Conservation (phyloP, 1,284 basidiomycete genomes). For the Cutaneotrichosporon mucoides region DNA sequence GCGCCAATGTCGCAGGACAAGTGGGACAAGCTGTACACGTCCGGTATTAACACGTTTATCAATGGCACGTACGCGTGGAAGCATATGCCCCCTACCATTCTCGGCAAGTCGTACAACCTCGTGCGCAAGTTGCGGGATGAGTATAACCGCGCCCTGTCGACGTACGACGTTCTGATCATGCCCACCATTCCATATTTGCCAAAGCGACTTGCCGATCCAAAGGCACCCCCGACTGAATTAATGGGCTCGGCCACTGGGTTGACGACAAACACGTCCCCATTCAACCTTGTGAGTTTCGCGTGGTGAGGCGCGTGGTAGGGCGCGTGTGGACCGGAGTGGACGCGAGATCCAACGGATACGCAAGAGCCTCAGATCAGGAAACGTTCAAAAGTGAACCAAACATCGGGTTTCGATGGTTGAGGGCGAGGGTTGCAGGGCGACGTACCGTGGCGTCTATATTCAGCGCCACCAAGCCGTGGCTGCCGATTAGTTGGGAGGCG, state of each 20-base stretch:
- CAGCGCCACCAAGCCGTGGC: not conserved
- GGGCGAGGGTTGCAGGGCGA: no score
- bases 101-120: slow-evolving; percentile 32
- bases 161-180: slow-evolving; percentile 53
- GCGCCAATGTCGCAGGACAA: slow-evolving; percentile 51
- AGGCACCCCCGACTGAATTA: slow-evolving; percentile 12
- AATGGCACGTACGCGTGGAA: slow-evolving; percentile 52
- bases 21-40: slow-evolving; percentile 41
- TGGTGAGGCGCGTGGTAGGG: not conserved
- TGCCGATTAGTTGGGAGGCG: not conserved
- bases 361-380: no score
- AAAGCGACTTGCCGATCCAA: slow-evolving; percentile 11
- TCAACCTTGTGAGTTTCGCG: slow-evolving; percentile 28
- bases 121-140: slow-evolving; percentile 50
- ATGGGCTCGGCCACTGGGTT: slow-evolving; percentile 28
- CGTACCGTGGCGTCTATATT: not conserved
- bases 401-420: no score
- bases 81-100: slow-evolving; percentile 24
- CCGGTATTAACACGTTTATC: slow-evolving; percentile 56
- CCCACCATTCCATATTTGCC: slow-evolving; percentile 47
- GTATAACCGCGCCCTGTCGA: slow-evolving; percentile 48
- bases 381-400: no score
- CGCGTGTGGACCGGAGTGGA: not conserved
- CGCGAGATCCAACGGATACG: no score
- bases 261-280: slow-evolving; percentile 30